Conservation (phyloP, 2,329 filamentous ascomycete species). For the Colletotrichum karsti region DNA sequence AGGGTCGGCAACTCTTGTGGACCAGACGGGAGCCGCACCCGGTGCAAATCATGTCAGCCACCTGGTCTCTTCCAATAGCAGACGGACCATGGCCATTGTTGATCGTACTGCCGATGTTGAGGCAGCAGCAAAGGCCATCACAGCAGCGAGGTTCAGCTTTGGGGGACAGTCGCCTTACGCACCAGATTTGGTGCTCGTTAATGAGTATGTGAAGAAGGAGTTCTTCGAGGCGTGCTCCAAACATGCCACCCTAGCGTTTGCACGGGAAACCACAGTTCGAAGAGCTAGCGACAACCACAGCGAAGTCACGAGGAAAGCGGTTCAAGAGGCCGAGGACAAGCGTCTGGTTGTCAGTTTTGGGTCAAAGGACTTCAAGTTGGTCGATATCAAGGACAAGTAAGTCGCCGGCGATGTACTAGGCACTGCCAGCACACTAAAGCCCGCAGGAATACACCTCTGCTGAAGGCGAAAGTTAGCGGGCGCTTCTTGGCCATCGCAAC, state of each 20-base stretch:
- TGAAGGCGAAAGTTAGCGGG: slow-evolving; percentile 27
- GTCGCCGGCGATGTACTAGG: slow-evolving; percentile 33
- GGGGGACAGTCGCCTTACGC: slow-evolving; percentile 67
- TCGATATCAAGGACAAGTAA: slow-evolving; percentile 23
- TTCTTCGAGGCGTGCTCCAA: slow-evolving; percentile 51
- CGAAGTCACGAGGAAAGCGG: slow-evolving; percentile 31
- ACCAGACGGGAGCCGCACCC: slow-evolving; percentile 1
- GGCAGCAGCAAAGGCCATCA: slow-evolving; percentile 60
- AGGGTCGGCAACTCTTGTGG: slow-evolving; percentile 11
- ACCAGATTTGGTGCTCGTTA: slow-evolving; percentile 70
- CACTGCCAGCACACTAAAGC: slow-evolving; percentile 22
- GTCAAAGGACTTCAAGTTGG: slow-evolving; percentile 23
- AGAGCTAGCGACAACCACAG: slow-evolving; percentile 30
- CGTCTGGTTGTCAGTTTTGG: slow-evolving; percentile 29
- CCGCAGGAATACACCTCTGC: not conserved
- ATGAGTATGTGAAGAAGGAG: slow-evolving; percentile 65
- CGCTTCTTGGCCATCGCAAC: slow-evolving; percentile 37
- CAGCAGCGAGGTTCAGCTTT: slow-evolving; percentile 62
- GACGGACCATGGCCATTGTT: slow-evolving; percentile 61
- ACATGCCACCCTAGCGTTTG: slow-evolving; percentile 41
- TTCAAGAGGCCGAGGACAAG: slow-evolving; percentile 36
- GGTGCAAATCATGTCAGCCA: slow-evolving; percentile 6
- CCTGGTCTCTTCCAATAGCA: slow-evolving; percentile 28
- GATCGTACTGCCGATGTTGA: slow-evolving; percentile 66
- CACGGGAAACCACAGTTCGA: slow-evolving; percentile 31